phyloP scores from a whole-genome alignment of 306 rosid genomes.

The Leucaena leucocephala region DNA sequence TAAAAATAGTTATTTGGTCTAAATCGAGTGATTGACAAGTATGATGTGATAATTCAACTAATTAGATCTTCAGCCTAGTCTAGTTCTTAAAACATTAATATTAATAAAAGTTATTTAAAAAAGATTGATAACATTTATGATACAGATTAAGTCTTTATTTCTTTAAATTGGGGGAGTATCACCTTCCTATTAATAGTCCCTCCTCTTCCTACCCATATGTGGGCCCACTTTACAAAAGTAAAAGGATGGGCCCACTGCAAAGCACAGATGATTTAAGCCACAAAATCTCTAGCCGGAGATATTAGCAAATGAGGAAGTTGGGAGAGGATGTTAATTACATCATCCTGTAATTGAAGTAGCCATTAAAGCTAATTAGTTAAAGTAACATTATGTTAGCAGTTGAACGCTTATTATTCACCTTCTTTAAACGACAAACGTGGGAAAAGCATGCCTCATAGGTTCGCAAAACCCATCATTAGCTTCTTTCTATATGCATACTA shows the following conservation, averaged over 20 bases:
- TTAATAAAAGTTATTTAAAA: too few species aligned
- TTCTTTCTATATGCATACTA: neutral
- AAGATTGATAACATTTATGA: too few species aligned
- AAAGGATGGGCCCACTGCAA: neutral
- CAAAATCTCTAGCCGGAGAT: neutral
- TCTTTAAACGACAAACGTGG: slow-evolving; percentile 26
- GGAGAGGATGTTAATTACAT: slow-evolving; percentile 8
- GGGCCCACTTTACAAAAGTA: neutral
- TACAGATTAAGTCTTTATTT: too few species aligned
- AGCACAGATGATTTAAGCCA: neutral
- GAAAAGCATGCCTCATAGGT: slow-evolving; percentile 37
- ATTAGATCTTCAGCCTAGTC: too few species aligned
- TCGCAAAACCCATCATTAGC: slow-evolving; percentile 33
- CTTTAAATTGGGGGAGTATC: too few species aligned
- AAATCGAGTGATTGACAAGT: too few species aligned
- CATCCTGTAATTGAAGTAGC: neutral
- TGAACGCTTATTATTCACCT: slow-evolving; percentile 8
- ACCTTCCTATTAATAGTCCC: too few species aligned
- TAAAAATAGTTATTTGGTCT: too few species aligned
- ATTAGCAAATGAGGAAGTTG: neutral
- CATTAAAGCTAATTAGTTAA: slow-evolving; percentile 11
- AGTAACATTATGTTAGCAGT: neutral
- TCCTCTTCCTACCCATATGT: too few species aligned
- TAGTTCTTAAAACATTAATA: too few species aligned
- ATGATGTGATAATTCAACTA: too few species aligned